Evolutionary conservation across 2,329 filamentous ascomycete species (phyloP).

Genomic region (Tolypocladium nubicola): DNA sequence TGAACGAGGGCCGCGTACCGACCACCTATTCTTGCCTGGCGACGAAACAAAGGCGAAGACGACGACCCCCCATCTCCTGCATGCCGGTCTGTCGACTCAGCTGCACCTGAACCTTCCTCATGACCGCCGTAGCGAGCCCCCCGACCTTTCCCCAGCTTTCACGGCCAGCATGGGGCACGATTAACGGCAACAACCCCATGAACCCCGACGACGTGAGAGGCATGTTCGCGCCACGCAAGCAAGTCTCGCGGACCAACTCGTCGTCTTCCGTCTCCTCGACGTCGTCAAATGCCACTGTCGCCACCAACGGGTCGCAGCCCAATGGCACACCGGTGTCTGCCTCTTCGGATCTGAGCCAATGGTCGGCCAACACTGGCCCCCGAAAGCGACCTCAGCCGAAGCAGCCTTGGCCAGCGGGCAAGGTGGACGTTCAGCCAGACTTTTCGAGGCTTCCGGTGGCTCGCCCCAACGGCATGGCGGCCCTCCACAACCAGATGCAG

Average conservation of each 20-base stretch:
- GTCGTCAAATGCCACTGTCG: slow-evolving; percentile 53
- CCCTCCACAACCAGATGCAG: slow-evolving; percentile 21
- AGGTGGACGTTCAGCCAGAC: slow-evolving; percentile 36
- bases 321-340: slow-evolving; percentile 46
- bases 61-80: neutral
- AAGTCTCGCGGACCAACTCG: slow-evolving; percentile 76
- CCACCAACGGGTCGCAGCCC: slow-evolving; percentile 47
- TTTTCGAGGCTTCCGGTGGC: slow-evolving; percentile 33
- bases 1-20: neutral
- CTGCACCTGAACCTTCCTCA: slow-evolving; percentile 28
- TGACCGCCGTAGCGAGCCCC: slow-evolving; percentile 59
- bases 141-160: slow-evolving; percentile 53
- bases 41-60: neutral
- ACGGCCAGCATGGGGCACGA: slow-evolving; percentile 51
- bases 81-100: slow-evolving; percentile 8
- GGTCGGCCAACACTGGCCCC: slow-evolving; percentile 34
- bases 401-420: slow-evolving; percentile 36
- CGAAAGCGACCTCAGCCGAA: slow-evolving; percentile 44
- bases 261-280: slow-evolving; percentile 72
- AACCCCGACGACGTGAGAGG: slow-evolving; percentile 75
- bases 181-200: slow-evolving; percentile 56
- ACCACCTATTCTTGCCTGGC: neutral
- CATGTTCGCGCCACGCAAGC: slow-evolving; percentile 86
- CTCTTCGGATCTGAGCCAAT: slow-evolving; percentile 38
- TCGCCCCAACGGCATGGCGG: slow-evolving; percentile 30